Evolutionary conservation across 164 flowering plant species (phyloP).

Genomic region (Nymphaea colorata): DNA sequence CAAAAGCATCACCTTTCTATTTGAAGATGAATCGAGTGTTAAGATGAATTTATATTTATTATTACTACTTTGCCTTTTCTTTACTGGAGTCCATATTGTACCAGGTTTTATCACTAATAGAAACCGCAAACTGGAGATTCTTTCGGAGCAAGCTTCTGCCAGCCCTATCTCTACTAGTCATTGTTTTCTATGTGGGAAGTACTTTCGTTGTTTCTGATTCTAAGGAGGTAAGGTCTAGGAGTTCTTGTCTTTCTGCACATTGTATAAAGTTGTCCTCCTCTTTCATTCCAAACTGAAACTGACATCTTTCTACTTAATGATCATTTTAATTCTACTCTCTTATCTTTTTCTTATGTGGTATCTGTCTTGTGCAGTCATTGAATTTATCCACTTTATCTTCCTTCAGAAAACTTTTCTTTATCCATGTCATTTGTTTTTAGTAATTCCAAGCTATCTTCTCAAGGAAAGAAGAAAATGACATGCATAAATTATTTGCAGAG

Average conservation of each 20-base stretch:
- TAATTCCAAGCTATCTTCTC: not conserved
- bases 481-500: conserved; percentile 24
- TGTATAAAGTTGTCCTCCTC: not conserved
- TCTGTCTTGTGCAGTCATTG: too few species aligned
- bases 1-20: too few species aligned
- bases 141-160: not conserved
- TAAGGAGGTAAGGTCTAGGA: not conserved
- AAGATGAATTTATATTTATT: too few species aligned
- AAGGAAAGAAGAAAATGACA: not conserved
- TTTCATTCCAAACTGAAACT: not conserved
- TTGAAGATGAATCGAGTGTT: too few species aligned
- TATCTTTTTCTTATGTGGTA: too few species aligned
- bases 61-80: not conserved
- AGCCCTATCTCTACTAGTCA: not conserved
- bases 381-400: too few species aligned
- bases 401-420: too few species aligned
- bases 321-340: too few species aligned
- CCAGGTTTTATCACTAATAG: not conserved
- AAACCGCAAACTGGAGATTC: not conserved
- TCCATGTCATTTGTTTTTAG: too few species aligned
- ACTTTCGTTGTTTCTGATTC: not conserved
- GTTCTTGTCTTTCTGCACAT: not conserved
- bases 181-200: not conserved
- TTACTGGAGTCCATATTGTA: not conserved
- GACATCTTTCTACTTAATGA: too few species aligned